These are phyloP conservation scores for Chrysoporthe austroafricana DNA, from an alignment of 2,329 filamentous ascomycete genomes.

Conservation along the genomic window DNA sequence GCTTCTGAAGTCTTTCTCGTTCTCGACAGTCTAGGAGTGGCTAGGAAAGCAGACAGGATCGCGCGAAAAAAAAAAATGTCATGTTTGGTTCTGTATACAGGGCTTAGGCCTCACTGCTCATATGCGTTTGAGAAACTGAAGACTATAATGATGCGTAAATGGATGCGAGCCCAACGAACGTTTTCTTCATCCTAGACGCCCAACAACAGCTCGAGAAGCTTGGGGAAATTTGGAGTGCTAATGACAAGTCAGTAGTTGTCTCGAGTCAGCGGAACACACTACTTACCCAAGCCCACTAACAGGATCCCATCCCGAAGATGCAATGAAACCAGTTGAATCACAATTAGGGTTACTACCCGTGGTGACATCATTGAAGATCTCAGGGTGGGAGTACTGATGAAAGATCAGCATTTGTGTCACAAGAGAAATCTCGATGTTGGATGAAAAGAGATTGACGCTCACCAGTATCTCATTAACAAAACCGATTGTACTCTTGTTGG, in stretches of 20 bases:
- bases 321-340: slow-evolving; percentile 37
- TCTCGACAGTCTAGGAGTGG: too few species aligned
- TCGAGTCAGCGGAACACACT: not conserved
- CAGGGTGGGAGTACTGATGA: slow-evolving; percentile 35
- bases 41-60: too few species aligned
- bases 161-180: too few species aligned
- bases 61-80: too few species aligned
- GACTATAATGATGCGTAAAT: not conserved
- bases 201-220: slow-evolving; percentile 16
- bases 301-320: slow-evolving; percentile 37
- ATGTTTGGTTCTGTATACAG: too few species aligned
- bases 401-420: not conserved
- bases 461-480: slow-evolving; percentile 56
- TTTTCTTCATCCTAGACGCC: not conserved
- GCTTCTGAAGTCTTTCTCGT: too few species aligned
- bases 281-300: slow-evolving; percentile 33
- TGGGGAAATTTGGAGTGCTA: slow-evolving; percentile 16
- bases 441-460: slow-evolving; percentile 15
- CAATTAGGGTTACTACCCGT: slow-evolving; percentile 39
- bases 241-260: not conserved
- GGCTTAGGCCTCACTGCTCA: too few species aligned
- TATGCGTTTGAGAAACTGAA: not conserved
- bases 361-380: slow-evolving; percentile 38
- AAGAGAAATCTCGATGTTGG: not conserved
- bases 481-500: slow-evolving; percentile 51